phyloP scores from a whole-genome alignment of 257 asterid species.

The Buddleja alternifolia region DNA sequence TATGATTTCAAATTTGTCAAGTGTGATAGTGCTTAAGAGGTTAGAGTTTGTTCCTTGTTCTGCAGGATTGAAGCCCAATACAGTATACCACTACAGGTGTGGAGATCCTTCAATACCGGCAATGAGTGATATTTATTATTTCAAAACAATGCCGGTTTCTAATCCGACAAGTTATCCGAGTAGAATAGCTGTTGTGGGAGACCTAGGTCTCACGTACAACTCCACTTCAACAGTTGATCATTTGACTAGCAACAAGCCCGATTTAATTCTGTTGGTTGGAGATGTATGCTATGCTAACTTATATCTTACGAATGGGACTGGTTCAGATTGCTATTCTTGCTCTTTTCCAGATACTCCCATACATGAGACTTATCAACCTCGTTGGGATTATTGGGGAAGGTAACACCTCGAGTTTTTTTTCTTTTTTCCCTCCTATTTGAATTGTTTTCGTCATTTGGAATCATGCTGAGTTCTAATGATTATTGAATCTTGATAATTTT shows the following conservation, averaged over 20 bases:
- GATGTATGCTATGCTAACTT: constrained; percentile 86
- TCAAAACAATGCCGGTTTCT: constrained; percentile 86
- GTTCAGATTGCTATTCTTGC: constrained; percentile 93
- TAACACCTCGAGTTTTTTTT: constrained; percentile 23
- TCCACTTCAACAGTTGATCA: constrained; percentile 83
- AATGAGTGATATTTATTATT: constrained; percentile 61
- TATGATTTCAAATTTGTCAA: not conserved
- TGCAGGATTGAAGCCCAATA: constrained; percentile 68
- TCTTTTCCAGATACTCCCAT: constrained; percentile 79
- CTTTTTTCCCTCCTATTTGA: constrained; percentile 13
- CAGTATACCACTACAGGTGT: constrained; percentile 70
- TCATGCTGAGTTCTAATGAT: constrained; percentile 1
- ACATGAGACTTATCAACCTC: constrained; percentile 98
- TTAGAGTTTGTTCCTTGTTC: constrained; percentile 18
- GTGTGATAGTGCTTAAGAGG: not conserved
- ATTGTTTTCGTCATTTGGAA: not conserved
- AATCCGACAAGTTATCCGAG: constrained; percentile 58
- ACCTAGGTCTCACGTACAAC: constrained; percentile 93
- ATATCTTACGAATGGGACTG: constrained; percentile 87
- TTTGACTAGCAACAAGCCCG: constrained; percentile 66
- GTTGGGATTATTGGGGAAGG: constrained; percentile 99
- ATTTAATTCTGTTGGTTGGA: constrained; percentile 77
- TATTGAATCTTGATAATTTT: not conserved
- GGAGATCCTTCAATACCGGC: constrained; percentile 86
- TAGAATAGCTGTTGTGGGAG: constrained; percentile 83